Evolutionary conservation across 2,329 filamentous ascomycete genomes (phyloP), one percentile per base, ranked within the genome.

Genomic region (Penicillium palitans): DNA sequence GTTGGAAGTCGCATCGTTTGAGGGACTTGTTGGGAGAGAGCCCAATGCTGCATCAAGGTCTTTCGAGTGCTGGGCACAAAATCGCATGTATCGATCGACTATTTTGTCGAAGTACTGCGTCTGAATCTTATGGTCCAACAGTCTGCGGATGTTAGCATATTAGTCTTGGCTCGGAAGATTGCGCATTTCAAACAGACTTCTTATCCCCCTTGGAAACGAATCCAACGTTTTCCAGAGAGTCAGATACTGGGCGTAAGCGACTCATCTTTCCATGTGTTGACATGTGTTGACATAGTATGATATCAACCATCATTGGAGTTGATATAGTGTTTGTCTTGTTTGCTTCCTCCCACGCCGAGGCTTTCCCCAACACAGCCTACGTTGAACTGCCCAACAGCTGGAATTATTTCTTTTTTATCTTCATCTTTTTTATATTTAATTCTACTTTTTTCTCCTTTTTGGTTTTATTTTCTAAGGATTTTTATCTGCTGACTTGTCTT

Each of bases 191-290:
- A 56, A 40, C 68, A 52, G 80, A 93, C 92, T 90, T 88, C 48
- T 83, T 90, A 74, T 98, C 93, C 52, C 93, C 93, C 72, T 96
- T 97, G 2, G 92, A 96, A 5, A 91, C 91, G 64, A 96, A 82
- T 2, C 93, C 93, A 65, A 96, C 89, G 60, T 81, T 84, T 66
- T 96, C 90, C 29, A 98, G 80, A 15, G 90, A 85, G 73, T 97
- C 92, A 57, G 88, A 85, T 60, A 88, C 83, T 13, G 90, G 88
- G 73, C 89, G 92, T 63, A 96, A 79, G 62, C 90, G 73, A 59
- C 68, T 72, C 57, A 68, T 68, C 29, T 51, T 62, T 60, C 61
- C 58, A 58, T 59, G 64, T 49, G 40, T 48, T 49, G 46, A 49
- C 31, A 58, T 41, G 40, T 31, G 40, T 35, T 52, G 27, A 37